A percentile compares a stretch with the other conserved stretches of the same genome.
Evolutionary conservation across 73 alveolate species (phyloP).

Genomic region (Symbiodinium natans): DNA sequence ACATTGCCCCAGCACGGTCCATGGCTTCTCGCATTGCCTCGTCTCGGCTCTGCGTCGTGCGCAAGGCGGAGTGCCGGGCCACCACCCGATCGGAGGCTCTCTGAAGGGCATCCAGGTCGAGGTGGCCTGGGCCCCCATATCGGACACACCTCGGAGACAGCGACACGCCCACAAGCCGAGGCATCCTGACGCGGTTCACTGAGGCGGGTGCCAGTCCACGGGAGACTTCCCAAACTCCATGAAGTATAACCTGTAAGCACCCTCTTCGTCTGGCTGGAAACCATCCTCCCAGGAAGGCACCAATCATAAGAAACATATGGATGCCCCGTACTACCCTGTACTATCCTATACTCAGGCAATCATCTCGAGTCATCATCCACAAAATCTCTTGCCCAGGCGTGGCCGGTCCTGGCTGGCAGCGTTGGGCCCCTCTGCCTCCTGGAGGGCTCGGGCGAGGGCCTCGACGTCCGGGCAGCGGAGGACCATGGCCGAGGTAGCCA

Average conservation of each 20-base stretch:
- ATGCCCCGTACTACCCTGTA: too few relatives aligned
- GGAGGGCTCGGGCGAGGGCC: neutral
- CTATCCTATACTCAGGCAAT: too few relatives aligned
- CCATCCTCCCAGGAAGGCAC: neutral
- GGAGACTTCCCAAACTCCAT: constrained; percentile 79
- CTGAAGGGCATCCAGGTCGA: constrained; percentile 58
- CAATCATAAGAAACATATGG: too few relatives aligned
- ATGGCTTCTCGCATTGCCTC: constrained; percentile 63
- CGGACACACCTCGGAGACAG: constrained; percentile 18
- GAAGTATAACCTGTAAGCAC: constrained; percentile 46
- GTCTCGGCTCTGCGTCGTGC: constrained; percentile 29
- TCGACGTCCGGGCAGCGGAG: neutral
- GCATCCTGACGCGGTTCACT: neutral
- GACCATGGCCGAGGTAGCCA: constrained; percentile 3
- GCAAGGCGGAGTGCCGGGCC: constrained; percentile 61
- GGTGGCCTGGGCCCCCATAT: constrained; percentile 41
- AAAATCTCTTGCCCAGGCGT: neutral
- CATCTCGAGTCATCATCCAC: neutral
- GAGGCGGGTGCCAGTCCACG: constrained; percentile 3
- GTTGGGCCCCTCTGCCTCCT: neutral
- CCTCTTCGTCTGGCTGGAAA: constrained; percentile 40
- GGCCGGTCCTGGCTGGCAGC: neutral
- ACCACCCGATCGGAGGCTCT: constrained; percentile 57
- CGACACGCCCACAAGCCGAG: neutral
- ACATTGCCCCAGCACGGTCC: constrained; percentile 92